Evolutionary conservation across 768 basidiomycete genomes (phyloP), one percentile per base, ranked within the genome.

Genomic region (Filobasidium wieringae): DNA sequence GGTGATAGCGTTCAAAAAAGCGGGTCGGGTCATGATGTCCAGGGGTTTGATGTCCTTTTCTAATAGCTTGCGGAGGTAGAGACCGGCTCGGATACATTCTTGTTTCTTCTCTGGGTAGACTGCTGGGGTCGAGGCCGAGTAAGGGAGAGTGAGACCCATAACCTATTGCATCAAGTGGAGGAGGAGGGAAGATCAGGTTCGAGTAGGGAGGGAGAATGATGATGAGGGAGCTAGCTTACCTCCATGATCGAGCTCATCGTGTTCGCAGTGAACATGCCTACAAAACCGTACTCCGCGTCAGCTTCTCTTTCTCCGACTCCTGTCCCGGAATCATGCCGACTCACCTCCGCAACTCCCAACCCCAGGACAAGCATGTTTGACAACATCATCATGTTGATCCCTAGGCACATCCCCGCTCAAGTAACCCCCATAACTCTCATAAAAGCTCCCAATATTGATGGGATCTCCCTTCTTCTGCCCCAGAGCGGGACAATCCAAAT

Each of bases 1-100:
- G 27, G 88, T 91, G 82, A 97, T 92, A 3, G 95, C 93, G 74
- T 96, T 97, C 76, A 97, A 91, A 67, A 97, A 96, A 9, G 95
- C 92, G 17, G 85, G 81, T 9, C 85, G 82, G n/a, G 91, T 96
- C 93, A 97, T 97, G 75, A 99, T 96, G 67, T 97, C 86, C 45
- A 86, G 78, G 2, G 95, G 95, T 34, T 87, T 79, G 63, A 89
- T 77, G 64, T 91, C 87, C 40, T 82, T 73, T 62, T 82, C 86
- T 45, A 91, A 79, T 24, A 90, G 75, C 51, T 78, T 79, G 65
- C 81, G 87, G 65, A 91, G 76, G 71, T 86, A 88, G 65, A 80
- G 81, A 7, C 84, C 87, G 17, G 86, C 88, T 63, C 78, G 82
- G 64, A 82, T 73, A 64, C 88, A 92, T 71, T 92, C 88, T 63